phyloP scores from a whole-genome alignment of 2,329 filamentous ascomycete species.

The Ophiostoma piceae region DNA sequence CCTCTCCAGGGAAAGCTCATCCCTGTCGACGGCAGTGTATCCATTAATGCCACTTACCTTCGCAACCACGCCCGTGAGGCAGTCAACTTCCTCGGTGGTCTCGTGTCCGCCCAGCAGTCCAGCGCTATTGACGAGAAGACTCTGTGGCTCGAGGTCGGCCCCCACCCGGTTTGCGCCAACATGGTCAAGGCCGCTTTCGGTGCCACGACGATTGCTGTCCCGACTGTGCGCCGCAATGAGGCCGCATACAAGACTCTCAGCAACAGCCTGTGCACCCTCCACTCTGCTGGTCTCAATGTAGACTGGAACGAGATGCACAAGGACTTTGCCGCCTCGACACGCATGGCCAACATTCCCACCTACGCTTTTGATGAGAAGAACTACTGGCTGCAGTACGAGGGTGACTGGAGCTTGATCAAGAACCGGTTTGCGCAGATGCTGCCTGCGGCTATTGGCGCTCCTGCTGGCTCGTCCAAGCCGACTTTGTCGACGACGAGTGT shows the following conservation, averaged over 20 bases:
- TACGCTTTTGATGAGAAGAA: constrained; percentile 70
- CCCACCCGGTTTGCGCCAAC: constrained; percentile 62
- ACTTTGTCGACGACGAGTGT: constrained; percentile 61
- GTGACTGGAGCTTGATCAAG: constrained; percentile 69
- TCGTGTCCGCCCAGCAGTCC: constrained; percentile 54
- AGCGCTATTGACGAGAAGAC: constrained; percentile 60
- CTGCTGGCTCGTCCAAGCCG: constrained; percentile 41
- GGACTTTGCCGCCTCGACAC: constrained; percentile 39
- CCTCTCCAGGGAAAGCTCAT: constrained; percentile 59
- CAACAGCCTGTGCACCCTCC: constrained; percentile 52
- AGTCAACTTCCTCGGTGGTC: constrained; percentile 62
- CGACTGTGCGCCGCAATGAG: constrained; percentile 59
- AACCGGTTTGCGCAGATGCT: constrained; percentile 46
- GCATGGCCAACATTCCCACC: constrained; percentile 58
- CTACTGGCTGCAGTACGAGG: constrained; percentile 60
- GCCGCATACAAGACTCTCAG: constrained; percentile 60
- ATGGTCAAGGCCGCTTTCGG: constrained; percentile 63
- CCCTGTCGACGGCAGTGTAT: constrained; percentile 39
- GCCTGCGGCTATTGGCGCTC: constrained; percentile 33
- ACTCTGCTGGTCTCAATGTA: constrained; percentile 56
- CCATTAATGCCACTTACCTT: constrained; percentile 57
- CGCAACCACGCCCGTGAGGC: constrained; percentile 60
- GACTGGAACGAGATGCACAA: constrained; percentile 67
- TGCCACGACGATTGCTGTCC: constrained; percentile 48
- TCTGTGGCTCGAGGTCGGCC: constrained; percentile 68